Conservation (phyloP, 768 basidiomycete genomes). For the Boletus fagicola region DNA sequence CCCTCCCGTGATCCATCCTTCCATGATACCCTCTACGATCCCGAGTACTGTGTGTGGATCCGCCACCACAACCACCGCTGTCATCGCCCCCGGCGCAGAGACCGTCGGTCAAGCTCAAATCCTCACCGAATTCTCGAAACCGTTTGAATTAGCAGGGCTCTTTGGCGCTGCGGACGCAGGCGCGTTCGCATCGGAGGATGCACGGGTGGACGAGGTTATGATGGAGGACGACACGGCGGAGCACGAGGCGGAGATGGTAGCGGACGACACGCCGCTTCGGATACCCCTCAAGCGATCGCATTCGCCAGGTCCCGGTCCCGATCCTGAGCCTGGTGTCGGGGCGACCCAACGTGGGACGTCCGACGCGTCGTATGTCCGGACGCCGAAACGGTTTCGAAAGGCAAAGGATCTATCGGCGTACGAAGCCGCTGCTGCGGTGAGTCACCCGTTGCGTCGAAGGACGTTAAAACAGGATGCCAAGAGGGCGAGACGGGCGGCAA, state of each 20-base stretch:
- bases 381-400: slow-evolving; percentile 60
- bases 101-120: slow-evolving; percentile 81
- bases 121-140: slow-evolving; percentile 62
- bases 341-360: not conserved
- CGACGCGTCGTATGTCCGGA: slow-evolving; percentile 10
- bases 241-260: slow-evolving; percentile 36
- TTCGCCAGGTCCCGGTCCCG: slow-evolving; percentile 9
- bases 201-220: slow-evolving; percentile 35
- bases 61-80: not conserved
- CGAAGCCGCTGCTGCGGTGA: slow-evolving; percentile 45
- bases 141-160: slow-evolving; percentile 79
- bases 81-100: slow-evolving; percentile 73
- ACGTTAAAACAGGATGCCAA: slow-evolving; percentile 65
- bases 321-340: not conserved
- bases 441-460: slow-evolving; percentile 52
- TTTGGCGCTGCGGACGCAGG: slow-evolving; percentile 80
- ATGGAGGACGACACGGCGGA: slow-evolving; percentile 42
- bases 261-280: slow-evolving; percentile 37
- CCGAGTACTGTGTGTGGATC: slow-evolving; percentile 36
- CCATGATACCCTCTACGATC: slow-evolving; percentile 55
- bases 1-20: slow-evolving; percentile 78
- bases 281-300: slow-evolving; percentile 31
- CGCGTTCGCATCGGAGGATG: slow-evolving; percentile 50
- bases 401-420: slow-evolving; percentile 54
- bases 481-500: slow-evolving; percentile 53